Base-by-base conservation (phyloP, 2,329 filamentous ascomycete species). In the Penicillium sp. region DNA sequence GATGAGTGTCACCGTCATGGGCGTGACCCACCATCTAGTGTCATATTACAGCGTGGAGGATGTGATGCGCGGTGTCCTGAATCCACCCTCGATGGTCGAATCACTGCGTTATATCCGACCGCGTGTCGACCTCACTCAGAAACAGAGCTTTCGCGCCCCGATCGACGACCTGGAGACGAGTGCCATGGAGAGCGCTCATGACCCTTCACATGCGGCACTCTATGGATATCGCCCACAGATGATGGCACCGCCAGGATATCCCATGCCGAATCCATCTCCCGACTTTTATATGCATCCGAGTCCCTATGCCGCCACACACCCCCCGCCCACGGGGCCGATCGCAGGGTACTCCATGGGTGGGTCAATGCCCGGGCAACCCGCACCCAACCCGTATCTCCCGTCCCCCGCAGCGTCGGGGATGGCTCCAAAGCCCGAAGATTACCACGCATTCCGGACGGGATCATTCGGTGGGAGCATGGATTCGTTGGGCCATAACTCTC, bases 11-110 rank as follows among this genome's bases (percentile, higher is more conserved):
- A 79, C 76, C 2, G 79, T 83, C 34, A 74, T 82, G 16, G 83
- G 83, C 2, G 76, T 88, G 2, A 80, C 79, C 2, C 88, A 94
- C 55, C 88, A 94, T 55, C 68, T 95, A 35, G 87, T 95, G 27
- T 89, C 84, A 11, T 95, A 95, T 60, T 95, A 95, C 68, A 85
- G 71, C 29, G 73, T 90, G 8, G 79, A 85, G 4, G 87, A 95
- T 57, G 84, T 88, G n/a, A 73, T 79, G 51, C 68, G 71, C 30
- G 71, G 74, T n/a, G 64, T 59, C 11, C 70, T 90, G 8, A 67
- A 60, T 17, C 74, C 75, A 0, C 85, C 84, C 1, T 65, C 71
- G 1, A 70, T 75, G 37, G 72, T 78, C 41, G 67, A 73, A 1
- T 61, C 59, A 13, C 64, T 80, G 28, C 61, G 63, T 16, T 59